phyloP scores from a whole-genome alignment of 768 basidiomycete species.

The Auricularia sp. region DNA sequence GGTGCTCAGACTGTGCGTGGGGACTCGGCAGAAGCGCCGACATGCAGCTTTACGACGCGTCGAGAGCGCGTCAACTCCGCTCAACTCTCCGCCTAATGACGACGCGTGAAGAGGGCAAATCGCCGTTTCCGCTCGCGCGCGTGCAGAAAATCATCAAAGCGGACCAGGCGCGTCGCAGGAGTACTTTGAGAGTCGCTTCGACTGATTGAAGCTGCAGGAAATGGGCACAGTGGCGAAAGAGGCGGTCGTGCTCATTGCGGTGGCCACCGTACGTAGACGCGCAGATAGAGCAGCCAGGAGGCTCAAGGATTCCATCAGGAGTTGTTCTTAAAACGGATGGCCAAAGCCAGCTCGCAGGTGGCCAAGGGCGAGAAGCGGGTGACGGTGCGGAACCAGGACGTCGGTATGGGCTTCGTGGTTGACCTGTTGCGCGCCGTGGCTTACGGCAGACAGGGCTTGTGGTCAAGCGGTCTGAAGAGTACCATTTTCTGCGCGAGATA shows the following conservation, averaged over 20 bases:
- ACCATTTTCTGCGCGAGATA: background rate
- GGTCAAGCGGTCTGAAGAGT: background rate
- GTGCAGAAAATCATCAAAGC: slow-evolving; percentile 82
- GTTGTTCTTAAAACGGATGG: slow-evolving; percentile 71
- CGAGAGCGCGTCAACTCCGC: background rate
- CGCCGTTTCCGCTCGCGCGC: slow-evolving; percentile 61
- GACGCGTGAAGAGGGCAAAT: slow-evolving; percentile 39
- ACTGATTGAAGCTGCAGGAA: slow-evolving; percentile 35
- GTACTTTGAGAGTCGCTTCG: background rate
- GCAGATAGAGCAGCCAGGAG: no score
- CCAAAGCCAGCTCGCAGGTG: slow-evolving; percentile 57
- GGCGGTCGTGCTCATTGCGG: slow-evolving; percentile 65
- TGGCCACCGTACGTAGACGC: slow-evolving; percentile 44
- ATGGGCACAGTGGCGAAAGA: slow-evolving; percentile 68
- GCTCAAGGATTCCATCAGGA: slow-evolving; percentile 27
- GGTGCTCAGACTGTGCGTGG: no score
- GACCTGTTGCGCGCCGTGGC: background rate
- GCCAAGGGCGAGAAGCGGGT: slow-evolving; percentile 63
- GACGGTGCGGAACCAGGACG: slow-evolving; percentile 69
- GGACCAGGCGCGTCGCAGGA: slow-evolving; percentile 46
- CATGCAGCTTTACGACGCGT: no score
- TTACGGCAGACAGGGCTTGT: background rate
- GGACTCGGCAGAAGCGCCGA: no score
- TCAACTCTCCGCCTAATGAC: background rate
- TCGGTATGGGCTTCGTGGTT: slow-evolving; percentile 27